Conservation (phyloP, 2,329 filamentous ascomycete species). For the Byssoonygena ceratinophila region DNA sequence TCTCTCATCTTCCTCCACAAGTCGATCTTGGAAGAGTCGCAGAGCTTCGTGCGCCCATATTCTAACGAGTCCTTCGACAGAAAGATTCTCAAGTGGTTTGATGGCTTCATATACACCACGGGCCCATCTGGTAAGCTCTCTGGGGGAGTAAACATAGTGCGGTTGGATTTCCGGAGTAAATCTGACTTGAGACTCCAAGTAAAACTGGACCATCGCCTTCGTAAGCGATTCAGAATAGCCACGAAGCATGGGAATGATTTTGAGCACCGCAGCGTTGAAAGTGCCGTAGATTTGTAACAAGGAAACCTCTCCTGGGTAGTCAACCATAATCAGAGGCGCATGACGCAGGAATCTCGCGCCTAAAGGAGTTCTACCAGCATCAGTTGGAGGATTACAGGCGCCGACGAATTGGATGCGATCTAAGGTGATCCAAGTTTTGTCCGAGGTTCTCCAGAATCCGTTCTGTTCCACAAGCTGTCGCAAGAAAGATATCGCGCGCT, state of each 20-base stretch:
- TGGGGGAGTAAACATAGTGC: conserved; percentile 97
- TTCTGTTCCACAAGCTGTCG: conserved; percentile 97
- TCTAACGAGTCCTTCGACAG: conserved; percentile 80
- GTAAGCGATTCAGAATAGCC: conserved; percentile 91
- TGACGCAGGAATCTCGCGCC: conserved; percentile 89
- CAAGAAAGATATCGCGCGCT: conserved; percentile 93
- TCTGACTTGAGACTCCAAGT: conserved; percentile 81
- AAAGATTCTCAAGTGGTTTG: conserved; percentile 74
- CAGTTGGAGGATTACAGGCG: conserved; percentile 95
- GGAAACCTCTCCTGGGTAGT: conserved; percentile 92
- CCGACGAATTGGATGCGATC: conserved; percentile 98
- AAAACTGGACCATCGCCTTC: conserved; percentile 94
- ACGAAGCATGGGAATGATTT: conserved; percentile 88
- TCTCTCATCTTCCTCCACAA: conserved; percentile 87
- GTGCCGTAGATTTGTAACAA: conserved; percentile 97
- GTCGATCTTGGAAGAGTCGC: conserved; percentile 90
- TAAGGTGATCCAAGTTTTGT: conserved; percentile 95
- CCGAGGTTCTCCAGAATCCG: conserved; percentile 95
- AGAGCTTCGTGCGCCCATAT: conserved; percentile 98
- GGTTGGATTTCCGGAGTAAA: conserved; percentile 97
- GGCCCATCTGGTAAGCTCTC: conserved; percentile 96
- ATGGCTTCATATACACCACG: conserved; percentile 97
- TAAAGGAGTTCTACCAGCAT: conserved; percentile 90
- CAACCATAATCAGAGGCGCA: conserved; percentile 98
- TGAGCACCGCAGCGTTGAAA: conserved; percentile 91